Base-by-base conservation (phyloP, 495 filamentous ascomycete species). In the Aspergillus baeticus region DNA sequence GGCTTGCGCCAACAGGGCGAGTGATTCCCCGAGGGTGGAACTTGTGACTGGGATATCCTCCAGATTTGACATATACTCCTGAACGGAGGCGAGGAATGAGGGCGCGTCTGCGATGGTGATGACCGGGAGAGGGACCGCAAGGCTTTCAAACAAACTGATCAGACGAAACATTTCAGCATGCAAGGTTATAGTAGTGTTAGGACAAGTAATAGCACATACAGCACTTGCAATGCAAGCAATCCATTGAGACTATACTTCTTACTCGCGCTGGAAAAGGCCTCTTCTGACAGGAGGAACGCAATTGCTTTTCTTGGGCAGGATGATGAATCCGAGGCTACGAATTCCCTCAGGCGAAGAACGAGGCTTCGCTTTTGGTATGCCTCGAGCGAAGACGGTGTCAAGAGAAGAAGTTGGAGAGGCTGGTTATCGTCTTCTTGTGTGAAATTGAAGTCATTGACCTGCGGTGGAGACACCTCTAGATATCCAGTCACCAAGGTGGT, bases 221-320 rank as follows among this genome's bases (percentile, higher is more conserved):
- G 18, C 10, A 63, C 66, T 49, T 77, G 71, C 15, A 76, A 51
- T 15, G 58, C 47, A 51, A 73, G 48, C 10, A 69, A 57, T 10
- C 57, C 62, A 35, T 68, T 50, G 14, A 72, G 41, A 6, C 34
- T 60, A 45, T 52, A 63, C 15, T 39, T 49, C 5, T 53, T 42
- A 36, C 62, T 63, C 2, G 54, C 62, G 5, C 51, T 59, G 4
- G 14, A 36, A 39, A 63, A 60, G 8, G 62, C 44, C 8, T 47
- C 38, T 13, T 69, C 64, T 8, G 70, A 70, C 1, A 87, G 70
- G 3, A 87, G 67, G 61, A 87, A 84, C 13, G 80, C 61, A 37
- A 89, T 74, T 42, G 73, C 78, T 15, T 79, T 66, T 62, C 22
- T 65, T 57, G 11, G 17, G 22, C 14, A 70, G 68, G 21, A 75